A percentile compares a stretch with the other conserved stretches of the same genome.
Conservation (phyloP, 805 yeast genomes). For the Saturnispora sanitii region DNA sequence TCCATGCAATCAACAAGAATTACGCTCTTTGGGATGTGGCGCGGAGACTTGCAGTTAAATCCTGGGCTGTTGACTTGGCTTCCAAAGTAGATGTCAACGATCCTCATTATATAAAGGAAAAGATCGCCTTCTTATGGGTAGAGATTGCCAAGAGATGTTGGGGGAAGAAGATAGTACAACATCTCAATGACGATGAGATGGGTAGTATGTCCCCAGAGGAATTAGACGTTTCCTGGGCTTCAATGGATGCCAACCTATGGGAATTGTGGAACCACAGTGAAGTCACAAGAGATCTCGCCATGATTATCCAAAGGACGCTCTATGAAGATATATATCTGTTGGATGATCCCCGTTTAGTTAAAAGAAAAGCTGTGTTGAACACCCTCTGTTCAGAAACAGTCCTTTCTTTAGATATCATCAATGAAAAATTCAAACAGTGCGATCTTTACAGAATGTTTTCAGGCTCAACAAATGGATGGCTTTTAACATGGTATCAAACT, state of each 20-base stretch:
- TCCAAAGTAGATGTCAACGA: slow-evolving; percentile 49
- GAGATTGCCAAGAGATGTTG: slow-evolving; percentile 82
- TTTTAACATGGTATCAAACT: slow-evolving; percentile 58
- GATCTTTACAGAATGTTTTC: slow-evolving; percentile 56
- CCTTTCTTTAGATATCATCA: slow-evolving; percentile 58
- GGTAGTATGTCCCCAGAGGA: slow-evolving; percentile 30
- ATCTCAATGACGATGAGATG: neutral
- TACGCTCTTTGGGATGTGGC: slow-evolving; percentile 47
- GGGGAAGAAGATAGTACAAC: slow-evolving; percentile 58
- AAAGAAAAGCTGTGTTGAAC: slow-evolving; percentile 63
- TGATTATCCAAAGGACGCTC: slow-evolving; percentile 71
- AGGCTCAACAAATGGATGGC: slow-evolving; percentile 77
- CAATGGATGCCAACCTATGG: slow-evolving; percentile 74
- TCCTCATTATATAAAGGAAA: slow-evolving; percentile 86
- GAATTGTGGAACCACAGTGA: slow-evolving; percentile 61
- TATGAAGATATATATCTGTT: slow-evolving; percentile 89
- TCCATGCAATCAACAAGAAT: slow-evolving; percentile 52
- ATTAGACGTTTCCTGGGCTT: slow-evolving; percentile 62
- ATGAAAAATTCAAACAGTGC: slow-evolving; percentile 54
- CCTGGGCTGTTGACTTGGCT: slow-evolving; percentile 79
- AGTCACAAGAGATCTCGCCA: slow-evolving; percentile 62
- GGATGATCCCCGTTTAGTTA: slow-evolving; percentile 85
- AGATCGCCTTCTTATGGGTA: slow-evolving; percentile 85
- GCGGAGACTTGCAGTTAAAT: slow-evolving; percentile 58
- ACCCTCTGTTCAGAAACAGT: slow-evolving; percentile 80